Base-by-base conservation (phyloP, 192 early-diverging fungal genomes). In the Mortierella claussenii region DNA sequence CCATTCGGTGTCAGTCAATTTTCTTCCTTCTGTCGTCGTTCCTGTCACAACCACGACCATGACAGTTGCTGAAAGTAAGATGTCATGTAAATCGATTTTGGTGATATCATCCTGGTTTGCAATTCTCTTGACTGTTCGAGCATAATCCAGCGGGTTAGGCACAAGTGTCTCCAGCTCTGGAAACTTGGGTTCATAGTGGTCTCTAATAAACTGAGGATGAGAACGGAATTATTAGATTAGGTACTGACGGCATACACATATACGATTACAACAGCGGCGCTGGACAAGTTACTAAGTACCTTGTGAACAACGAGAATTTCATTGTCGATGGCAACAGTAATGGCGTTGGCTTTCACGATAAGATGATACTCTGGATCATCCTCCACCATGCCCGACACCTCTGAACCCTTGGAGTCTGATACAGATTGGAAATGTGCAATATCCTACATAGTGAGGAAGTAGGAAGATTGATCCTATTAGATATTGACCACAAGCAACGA, bases 1-100 rank as follows among this genome's bases (percentile, higher is more conserved):
- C 70, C 91, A 85, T 56, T 92, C 91, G 12, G 82, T 84, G 0
- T 84, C 80, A 2, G 84, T 65, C 5, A 98, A 79, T 21, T 69
- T 82, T 23, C 80, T 81, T 0, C 96, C 96, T 11, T 84, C 85
- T 7, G 92, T 97, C 0, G 94, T 96, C 1, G 94, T 92, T 10
- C 91, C 94, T 18, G 95, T 94, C 18, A 99, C 91, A 1, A 90
- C 94, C 24, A 99, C 88, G 26, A 94, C 91, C 95, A 99, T 97
- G 31, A 94, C 88, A 6, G 89, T 91, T 6, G 92, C 89, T 4
- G 90, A 88, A 7, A 95, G 91, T 37, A 97, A 78, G 40, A 97
- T 88, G 6, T 91, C 79, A 37, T 89, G 87, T 13, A 98, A 73
- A 62, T 95, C 88, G 26, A 94, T 82, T 49, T 91, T 90, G 34